Evolutionary conservation across 2,329 filamentous ascomycete genomes (phyloP).

Genomic region (Tolypocladium cylindrosporum): DNA sequence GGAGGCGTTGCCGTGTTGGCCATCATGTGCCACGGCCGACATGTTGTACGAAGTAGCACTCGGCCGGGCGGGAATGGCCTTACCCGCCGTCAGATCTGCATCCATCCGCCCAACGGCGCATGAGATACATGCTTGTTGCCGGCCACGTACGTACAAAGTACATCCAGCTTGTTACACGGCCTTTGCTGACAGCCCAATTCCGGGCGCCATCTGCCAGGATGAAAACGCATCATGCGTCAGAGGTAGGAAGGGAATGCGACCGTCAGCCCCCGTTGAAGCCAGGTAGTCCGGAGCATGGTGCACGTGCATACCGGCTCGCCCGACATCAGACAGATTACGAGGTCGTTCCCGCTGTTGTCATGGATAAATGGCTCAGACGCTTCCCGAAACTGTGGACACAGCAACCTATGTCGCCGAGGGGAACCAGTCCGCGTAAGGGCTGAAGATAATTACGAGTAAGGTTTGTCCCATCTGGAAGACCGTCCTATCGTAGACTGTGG

Average conservation of each 20-base stretch:
- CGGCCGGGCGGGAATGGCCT: not conserved
- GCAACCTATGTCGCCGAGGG: not conserved
- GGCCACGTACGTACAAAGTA: not conserved
- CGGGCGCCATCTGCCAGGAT: slow-evolving; percentile 1
- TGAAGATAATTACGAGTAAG: not conserved
- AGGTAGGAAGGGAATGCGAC: not conserved
- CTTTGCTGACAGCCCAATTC: slow-evolving; percentile 2
- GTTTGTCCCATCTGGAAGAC: not conserved
- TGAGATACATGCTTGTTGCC: not conserved
- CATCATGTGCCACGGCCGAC: not conserved
- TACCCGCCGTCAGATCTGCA: slow-evolving; percentile 4
- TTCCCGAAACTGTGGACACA: no score
- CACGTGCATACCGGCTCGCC: not conserved
- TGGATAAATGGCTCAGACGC: not conserved
- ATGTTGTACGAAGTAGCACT: not conserved
- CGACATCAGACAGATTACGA: not conserved
- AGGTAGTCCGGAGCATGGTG: not conserved
- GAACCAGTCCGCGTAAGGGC: not conserved
- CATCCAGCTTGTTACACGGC: not conserved
- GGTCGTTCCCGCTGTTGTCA: not conserved
- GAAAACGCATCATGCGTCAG: not conserved
- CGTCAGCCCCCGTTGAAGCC: not conserved
- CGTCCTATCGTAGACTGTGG: not conserved
- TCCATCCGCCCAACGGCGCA: not conserved
- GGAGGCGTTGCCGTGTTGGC: not conserved